Evolutionary conservation across 1,284 basidiomycete genomes (phyloP).

Genomic region (Microbotryum silenes-acaulis): DNA sequence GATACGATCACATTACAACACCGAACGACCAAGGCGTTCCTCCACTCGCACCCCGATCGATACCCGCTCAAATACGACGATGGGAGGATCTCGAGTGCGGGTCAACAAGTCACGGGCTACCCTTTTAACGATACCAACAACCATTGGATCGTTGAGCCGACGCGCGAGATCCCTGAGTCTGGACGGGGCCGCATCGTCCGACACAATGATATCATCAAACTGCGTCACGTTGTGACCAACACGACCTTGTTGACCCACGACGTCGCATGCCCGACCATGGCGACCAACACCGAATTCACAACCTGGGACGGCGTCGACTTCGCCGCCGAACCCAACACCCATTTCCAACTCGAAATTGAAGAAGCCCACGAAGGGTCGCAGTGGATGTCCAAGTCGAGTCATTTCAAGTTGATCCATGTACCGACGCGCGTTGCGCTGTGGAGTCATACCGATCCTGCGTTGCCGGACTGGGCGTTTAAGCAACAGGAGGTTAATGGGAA

Average conservation of each 20-base stretch:
- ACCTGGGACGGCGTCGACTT: conserved; percentile 68
- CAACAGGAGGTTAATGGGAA: conserved; percentile 99
- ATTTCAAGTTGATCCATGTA: conserved; percentile 82
- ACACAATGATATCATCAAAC: conserved; percentile 79
- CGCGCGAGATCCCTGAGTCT: conserved; percentile 78
- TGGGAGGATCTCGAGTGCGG: conserved; percentile 66
- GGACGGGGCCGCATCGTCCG: conserved; percentile 81
- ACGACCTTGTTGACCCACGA: conserved; percentile 86
- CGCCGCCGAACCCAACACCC: conserved; percentile 53
- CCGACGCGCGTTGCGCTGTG: conserved; percentile 87
- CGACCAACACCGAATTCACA: conserved; percentile 98
- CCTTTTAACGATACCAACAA: conserved; percentile 90
- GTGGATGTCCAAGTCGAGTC: conserved; percentile 83
- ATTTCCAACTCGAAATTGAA: conserved; percentile 66
- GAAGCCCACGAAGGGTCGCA: conserved; percentile 67
- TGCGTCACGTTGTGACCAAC: conserved; percentile 79
- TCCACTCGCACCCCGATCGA: conserved; percentile 83
- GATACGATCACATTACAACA: conserved; percentile 83
- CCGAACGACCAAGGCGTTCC: conserved; percentile 82
- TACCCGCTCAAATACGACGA: conserved; percentile 96
- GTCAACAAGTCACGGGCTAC: conserved; percentile 96
- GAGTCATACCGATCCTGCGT: conserved; percentile 66
- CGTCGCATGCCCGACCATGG: conserved; percentile 92
- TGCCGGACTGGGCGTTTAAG: conserved; percentile 94
- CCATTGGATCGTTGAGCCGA: conserved; percentile 89